Conservation (phyloP, 106 monocot species). For the Dendrobium catenatum region DNA sequence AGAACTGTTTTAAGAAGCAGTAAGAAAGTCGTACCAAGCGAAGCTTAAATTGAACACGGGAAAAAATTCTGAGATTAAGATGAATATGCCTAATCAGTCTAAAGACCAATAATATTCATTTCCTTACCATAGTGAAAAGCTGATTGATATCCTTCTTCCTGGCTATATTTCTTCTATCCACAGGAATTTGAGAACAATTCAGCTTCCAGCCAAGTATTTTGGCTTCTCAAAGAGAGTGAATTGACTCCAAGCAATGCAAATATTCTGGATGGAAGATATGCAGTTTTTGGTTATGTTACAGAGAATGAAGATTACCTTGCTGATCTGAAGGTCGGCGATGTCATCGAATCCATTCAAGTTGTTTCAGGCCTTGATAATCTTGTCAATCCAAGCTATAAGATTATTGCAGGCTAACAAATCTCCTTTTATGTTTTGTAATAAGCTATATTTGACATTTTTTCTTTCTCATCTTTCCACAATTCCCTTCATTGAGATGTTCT, state of each 20-base stretch:
- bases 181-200: constrained; percentile 94
- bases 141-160: no score
- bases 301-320: constrained; percentile 90
- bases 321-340: constrained; percentile 90
- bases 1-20: no score
- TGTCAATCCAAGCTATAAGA: constrained; percentile 84
- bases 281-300: constrained; percentile 88
- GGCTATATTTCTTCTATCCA: neutral
- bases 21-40: no score
- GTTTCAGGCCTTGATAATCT: constrained; percentile 94
- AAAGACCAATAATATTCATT: no score
- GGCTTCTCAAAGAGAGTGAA: constrained; percentile 98
- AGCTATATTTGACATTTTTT: no score
- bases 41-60: no score
- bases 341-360: constrained; percentile 89
- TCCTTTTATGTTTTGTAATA: neutral
- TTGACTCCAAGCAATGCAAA: constrained; percentile 98
- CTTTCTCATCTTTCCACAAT: neutral
- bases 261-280: constrained; percentile 78
- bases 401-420: constrained; percentile 52
- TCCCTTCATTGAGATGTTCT: neutral
- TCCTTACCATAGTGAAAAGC: no score
- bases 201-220: constrained; percentile 93
- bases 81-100: no score
- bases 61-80: no score